Evolutionary conservation across 495 filamentous ascomycete genomes (phyloP), one percentile per base, ranked within the genome.

Genomic region (Schizothecium vesticola): DNA sequence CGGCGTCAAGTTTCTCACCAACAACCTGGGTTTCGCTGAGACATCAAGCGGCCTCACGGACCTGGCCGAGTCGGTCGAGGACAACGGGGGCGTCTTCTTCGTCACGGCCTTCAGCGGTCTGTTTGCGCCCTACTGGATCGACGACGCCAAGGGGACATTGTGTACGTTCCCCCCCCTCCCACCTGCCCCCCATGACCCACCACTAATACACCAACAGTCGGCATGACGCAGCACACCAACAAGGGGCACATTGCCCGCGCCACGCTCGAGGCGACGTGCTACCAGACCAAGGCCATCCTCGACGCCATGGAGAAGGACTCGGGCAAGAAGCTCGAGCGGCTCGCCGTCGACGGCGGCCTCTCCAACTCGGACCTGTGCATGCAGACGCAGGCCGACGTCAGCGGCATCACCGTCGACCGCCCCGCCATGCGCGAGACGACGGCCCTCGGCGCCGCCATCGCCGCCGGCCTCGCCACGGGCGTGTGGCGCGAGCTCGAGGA

Each of bases 61-160:
- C 63, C 79, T 97, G 59, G 94, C 94, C 10, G 87, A 85, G 62
- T 90, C 86, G 1, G 94, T 97, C 1, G 76, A 89, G n/a, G 92
- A 98, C 71, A 97, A 88, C 67, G 94, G 94, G 69, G 94, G 94
- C 25, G 92, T 94, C 51, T 86, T 96, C 7, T 98, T 98, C 74
- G 94, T 98, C 60, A 97, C 94, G 31, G 94, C 94, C 1, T 98
- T 98, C 78, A 95, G 91, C 81, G 94, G 94, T 69, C 84, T 98
- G 1, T 97, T 97, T 78, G 94, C 94, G 21, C 94, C 94, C n/a
- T 97, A 97, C 77, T 98, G 94, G 94, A 96, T 97, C 69, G 94
- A 97, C 77, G 92, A 97, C 79, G 93, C 93, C 33, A 89, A 93
- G 78, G 94, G 94, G 63, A 97, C 94, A 1, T 87, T 95, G 23